Conservation (phyloP, 2,329 filamentous ascomycete species). For the Neocucurbitaria cava region DNA sequence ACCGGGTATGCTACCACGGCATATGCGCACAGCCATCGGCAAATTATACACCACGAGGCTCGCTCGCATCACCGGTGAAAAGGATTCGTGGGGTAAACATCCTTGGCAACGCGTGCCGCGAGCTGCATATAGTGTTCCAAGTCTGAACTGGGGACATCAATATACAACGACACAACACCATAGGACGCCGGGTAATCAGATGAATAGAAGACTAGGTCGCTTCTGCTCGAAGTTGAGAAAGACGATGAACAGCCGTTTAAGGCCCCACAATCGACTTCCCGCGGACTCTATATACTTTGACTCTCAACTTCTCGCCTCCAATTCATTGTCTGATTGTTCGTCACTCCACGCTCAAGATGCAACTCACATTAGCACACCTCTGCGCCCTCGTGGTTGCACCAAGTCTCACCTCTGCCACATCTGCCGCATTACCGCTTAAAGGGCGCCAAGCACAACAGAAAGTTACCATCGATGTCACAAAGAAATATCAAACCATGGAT, state of each 20-base stretch:
- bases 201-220: background rate
- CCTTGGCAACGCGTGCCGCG: constrained; percentile 22
- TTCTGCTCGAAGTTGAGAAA: constrained; percentile 4
- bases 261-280: constrained; percentile 1
- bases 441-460: constrained; percentile 28
- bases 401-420: constrained; percentile 7
- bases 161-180: constrained; percentile 6
- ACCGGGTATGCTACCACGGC: background rate
- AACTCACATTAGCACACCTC: constrained; percentile 11
- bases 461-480: constrained; percentile 52
- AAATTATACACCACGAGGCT: background rate
- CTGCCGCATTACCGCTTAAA: constrained; percentile 21
- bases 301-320: background rate
- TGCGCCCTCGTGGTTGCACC: constrained; percentile 18
- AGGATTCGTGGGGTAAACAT: constrained; percentile 27
- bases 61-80: constrained; percentile 17
- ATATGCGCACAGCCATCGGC: constrained; percentile 4
- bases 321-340: background rate
- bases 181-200: constrained; percentile 7
- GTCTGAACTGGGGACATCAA: constrained; percentile 1
- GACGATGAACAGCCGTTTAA: constrained; percentile 3
- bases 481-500: constrained; percentile 56
- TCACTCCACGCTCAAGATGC: constrained; percentile 11
- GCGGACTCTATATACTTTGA: background rate
- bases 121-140: constrained; percentile 18